A percentile compares a stretch with the other conserved stretches of the same genome.
phyloP scores from a whole-genome alignment of 768 basidiomycete genomes.

The Hortiboletus flavorubellus region DNA sequence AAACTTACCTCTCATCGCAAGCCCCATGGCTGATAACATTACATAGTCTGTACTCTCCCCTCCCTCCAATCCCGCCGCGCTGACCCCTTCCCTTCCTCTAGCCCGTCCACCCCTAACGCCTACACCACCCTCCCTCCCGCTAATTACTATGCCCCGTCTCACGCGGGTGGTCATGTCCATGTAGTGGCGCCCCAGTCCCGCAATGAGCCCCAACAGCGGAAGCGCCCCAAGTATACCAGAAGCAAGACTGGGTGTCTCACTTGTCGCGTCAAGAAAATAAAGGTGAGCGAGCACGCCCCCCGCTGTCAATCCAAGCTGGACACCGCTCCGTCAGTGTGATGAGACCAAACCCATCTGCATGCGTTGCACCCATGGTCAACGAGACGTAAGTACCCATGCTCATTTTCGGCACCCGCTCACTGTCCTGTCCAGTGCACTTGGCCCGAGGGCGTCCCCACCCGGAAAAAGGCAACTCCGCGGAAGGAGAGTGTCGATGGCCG shows the following conservation, averaged over 20 bases:
- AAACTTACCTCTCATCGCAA: constrained; percentile 37
- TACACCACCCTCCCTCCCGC: constrained; percentile 40
- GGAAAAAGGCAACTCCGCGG: constrained; percentile 59
- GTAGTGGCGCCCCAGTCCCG: constrained; percentile 47
- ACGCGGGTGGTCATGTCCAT: constrained; percentile 40
- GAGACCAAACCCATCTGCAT: constrained; percentile 86
- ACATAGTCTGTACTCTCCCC: constrained; percentile 46
- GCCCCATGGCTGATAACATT: constrained; percentile 50
- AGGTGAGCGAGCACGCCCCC: constrained; percentile 48
- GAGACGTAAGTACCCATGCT: constrained; percentile 53
- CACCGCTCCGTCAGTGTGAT: constrained; percentile 60
- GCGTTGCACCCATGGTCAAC: constrained; percentile 81
- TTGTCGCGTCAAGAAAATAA: constrained; percentile 93
- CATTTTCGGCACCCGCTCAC: constrained; percentile 12
- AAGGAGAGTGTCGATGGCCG: constrained; percentile 60
- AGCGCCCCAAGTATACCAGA: constrained; percentile 89
- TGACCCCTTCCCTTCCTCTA: constrained; percentile 24
- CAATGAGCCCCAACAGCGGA: constrained; percentile 55
- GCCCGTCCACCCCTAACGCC: constrained; percentile 36
- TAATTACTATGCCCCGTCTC: constrained; percentile 37
- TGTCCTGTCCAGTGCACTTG: constrained; percentile 61
- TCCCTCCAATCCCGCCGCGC: constrained; percentile 6
- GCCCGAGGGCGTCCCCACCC: constrained; percentile 74
- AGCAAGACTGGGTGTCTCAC: constrained; percentile 94
- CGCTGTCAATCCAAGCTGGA: not conserved